Conservation (phyloP, 768 basidiomycete genomes). For the Arthromyces matolae region DNA sequence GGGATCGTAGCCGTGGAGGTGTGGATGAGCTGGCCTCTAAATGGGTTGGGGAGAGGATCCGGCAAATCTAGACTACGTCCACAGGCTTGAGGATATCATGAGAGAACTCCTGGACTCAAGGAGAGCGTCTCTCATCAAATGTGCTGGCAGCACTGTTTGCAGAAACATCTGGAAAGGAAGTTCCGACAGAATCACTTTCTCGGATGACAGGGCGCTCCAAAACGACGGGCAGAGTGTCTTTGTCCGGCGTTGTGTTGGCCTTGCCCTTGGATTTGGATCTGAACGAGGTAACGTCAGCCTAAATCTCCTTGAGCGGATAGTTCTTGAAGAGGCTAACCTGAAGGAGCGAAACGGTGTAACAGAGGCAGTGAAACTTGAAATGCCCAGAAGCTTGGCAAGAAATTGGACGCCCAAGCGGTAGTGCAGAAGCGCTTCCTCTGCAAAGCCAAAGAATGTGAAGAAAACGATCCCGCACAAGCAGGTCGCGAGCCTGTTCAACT, state of each 20-base stretch:
- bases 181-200: constrained; percentile 46
- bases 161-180: constrained; percentile 46
- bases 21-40: constrained; percentile 36
- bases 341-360: constrained; percentile 21
- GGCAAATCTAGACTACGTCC: constrained; percentile 32
- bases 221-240: constrained; percentile 38
- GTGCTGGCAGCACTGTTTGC: constrained; percentile 37
- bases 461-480: constrained; percentile 42
- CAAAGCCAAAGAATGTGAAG: constrained; percentile 56
- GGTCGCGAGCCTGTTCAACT: constrained; percentile 37
- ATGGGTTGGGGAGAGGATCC: constrained; percentile 29
- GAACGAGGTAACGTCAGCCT: not conserved
- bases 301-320: not conserved
- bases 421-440: constrained; percentile 44
- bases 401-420: constrained; percentile 33
- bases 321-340: constrained; percentile 21
- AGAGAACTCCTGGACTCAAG: constrained; percentile 28
- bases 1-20: constrained; percentile 29
- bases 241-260: constrained; percentile 18
- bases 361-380: constrained; percentile 17
- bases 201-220: constrained; percentile 41
- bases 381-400: constrained; percentile 29
- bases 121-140: constrained; percentile 23
- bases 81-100: constrained; percentile 32
- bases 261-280: constrained; percentile 25